These are phyloP conservation scores for Yarrowia divulgata DNA, from an alignment of 805 yeast genomes.

Conservation along the genomic window DNA sequence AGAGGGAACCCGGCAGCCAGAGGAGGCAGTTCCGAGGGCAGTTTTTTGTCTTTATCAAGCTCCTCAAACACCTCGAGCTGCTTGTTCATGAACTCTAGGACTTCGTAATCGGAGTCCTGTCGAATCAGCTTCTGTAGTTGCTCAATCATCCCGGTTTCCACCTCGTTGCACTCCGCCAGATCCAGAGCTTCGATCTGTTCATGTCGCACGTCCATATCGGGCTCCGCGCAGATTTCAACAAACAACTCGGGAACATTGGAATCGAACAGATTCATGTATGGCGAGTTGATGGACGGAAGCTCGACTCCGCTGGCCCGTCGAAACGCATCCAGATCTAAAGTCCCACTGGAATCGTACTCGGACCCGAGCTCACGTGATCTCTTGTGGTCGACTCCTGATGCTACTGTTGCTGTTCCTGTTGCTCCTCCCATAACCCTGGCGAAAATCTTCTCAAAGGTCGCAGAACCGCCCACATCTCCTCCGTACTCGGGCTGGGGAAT, in stretches of 20 bases:
- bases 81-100: constrained; percentile 19
- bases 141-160: not conserved
- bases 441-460: constrained; percentile 15
- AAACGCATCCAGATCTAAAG: too few relatives aligned
- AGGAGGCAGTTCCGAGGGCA: constrained; percentile 39
- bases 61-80: constrained; percentile 1
- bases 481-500: not conserved
- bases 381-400: too few relatives aligned
- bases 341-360: not conserved
- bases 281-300: not conserved
- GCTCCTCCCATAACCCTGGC: not conserved
- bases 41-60: not conserved
- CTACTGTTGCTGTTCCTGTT: too few relatives aligned
- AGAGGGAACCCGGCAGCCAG: constrained; percentile 40
- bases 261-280: not conserved
- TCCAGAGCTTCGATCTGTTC: not conserved
- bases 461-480: not conserved
- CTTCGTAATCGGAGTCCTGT: constrained; percentile 26
- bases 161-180: not conserved
- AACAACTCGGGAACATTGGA: constrained; percentile 5
- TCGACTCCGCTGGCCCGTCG: constrained; percentile 3
- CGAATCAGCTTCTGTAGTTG: constrained; percentile 5
- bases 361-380: too few relatives aligned
- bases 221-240: constrained; percentile 15
- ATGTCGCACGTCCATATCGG: constrained; percentile 4